Percentiles rank a stretch among this genome's conserved stretches.
These are phyloP conservation scores for Reutealis trisperma DNA, from an alignment of 345 rosid species.

Conservation along the genomic window DNA sequence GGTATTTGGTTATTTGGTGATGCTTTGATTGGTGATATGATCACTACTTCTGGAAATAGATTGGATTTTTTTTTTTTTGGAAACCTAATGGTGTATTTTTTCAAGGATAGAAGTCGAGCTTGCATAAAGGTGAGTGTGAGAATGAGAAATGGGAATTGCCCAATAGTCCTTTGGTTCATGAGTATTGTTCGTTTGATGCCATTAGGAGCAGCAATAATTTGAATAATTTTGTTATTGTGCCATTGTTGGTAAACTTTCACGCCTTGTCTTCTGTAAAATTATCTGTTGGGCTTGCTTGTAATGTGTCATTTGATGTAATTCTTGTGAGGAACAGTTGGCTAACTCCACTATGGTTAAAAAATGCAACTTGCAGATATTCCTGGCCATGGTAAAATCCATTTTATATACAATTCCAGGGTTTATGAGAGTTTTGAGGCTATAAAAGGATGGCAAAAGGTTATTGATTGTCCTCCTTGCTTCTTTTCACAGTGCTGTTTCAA, in stretches of 20 bases:
- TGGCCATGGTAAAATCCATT: too few species aligned
- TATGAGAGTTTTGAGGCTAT: too few species aligned
- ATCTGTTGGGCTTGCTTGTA: conserved; percentile 58
- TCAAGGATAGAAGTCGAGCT: conserved; percentile 42
- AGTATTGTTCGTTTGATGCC: conserved; percentile 38
- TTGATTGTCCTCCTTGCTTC: too few species aligned
- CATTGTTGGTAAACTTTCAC: conserved; percentile 38
- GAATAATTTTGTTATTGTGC: conserved; percentile 29
- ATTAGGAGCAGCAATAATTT: conserved; percentile 26
- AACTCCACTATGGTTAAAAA: conserved; percentile 34
- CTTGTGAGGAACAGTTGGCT: conserved; percentile 45
- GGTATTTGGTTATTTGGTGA: conserved; percentile 42
- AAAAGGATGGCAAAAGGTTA: too few species aligned
- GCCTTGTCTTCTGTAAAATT: conserved; percentile 41
- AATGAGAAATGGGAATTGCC: conserved; percentile 39
- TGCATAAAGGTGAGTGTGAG: conserved; percentile 49
- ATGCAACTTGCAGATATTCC: too few species aligned
- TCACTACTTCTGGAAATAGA: conserved; percentile 51
- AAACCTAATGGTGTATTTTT: conserved; percentile 59
- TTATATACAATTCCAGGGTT: too few species aligned
- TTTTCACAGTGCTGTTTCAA: too few species aligned
- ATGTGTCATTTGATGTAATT: conserved; percentile 54
- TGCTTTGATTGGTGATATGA: conserved; percentile 59
- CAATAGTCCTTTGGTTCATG: conserved; percentile 43
- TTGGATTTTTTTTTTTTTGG: conserved; percentile 42